Base-by-base conservation (phyloP, 768 basidiomycete species). In the Wakefieldia striispora region DNA sequence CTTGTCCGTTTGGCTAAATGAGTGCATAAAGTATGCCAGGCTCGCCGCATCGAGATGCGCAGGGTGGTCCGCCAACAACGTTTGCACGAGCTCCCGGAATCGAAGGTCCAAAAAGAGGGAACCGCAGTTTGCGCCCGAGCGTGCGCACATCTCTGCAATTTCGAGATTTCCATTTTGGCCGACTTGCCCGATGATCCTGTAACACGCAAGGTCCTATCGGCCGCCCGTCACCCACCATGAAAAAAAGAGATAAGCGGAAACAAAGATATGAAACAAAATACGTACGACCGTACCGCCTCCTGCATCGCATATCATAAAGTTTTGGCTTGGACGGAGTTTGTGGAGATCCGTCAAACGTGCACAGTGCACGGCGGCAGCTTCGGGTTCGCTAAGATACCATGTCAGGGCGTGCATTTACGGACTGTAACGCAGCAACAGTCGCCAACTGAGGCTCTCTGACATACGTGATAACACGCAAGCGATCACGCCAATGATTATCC, bases 361-460 rank as follows among this genome's bases (percentile, higher is more conserved):
- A 51, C 90, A 92, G 52, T 95, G 91, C 9, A 93, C 87, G 8
- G 92, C 92, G n/a, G 91, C 91, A 2, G 92, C 91, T 67, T 93
- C 91, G 24, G 82, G 80, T 54, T 82, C 82, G 19, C 80, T 82
- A 56, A 58, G 26, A 56, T 53, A 58, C 31, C 5, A 24, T 12
- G 36, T 59, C 50, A 50, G 26, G 19, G 21, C 47, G 11, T 17
- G 29, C 3, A 6, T 12, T 21, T 14, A 16, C 1, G 19, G 40
- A 46, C 29, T 26, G 45, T 48, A 50, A 43, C 37, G 29, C 29
- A 23, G 29, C 38, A 29, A 39, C 41, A 50, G 47, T 43, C 42
- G 33, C 14, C 33, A 33, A 33, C 14, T 9, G 33, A 33, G 33
- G 13, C 33, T 33, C 33, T 3, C 16, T 33, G 33, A 6, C 61